Base-by-base conservation (phyloP, 345 rosid species). In the Pistacia integerrima region DNA sequence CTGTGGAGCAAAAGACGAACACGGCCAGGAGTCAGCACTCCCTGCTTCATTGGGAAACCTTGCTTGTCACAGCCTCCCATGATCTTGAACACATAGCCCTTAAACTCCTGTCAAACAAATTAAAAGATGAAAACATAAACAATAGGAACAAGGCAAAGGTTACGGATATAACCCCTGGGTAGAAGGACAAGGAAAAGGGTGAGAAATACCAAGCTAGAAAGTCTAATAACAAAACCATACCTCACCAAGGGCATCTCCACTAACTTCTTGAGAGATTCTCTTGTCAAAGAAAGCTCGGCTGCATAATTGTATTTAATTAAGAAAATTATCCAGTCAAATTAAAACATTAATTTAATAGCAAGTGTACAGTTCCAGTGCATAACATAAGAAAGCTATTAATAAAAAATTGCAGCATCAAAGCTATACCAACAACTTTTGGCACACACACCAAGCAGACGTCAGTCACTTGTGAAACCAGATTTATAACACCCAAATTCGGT, bases 61-160 rank as follows among this genome's bases (percentile, higher is more conserved):
- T 93, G 98, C 83, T 92, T 92, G 90, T 92, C 97, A 30, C 95
- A 93, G 28, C 98, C 98, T 74, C 94, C 97, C 98, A 77, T 93
- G 83, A 89, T 93, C 84, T 92, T 92, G 81, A 92, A 93, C 8
- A 93, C 86, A 52, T 93, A 93, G 1, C 98, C 97, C 78, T 85
- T 93, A 80, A 93, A 92, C 77, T 93, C 94, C 98, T 93, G 70
- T 59, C 55, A 2, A 46, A 69, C 17, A 70, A 33, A 77, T 25
- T 30, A 17, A 55, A 64, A 70, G 11, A 9, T 18, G 16, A 41
- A 41, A 41, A 10, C 49, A 22, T 63, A 12, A 54, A 54, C 52
- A 18, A 11, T 8, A 20, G 18, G 3, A 41, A 13, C 20, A 48
- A 18, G 4, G 38, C 57, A 48, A 25, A 22, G 25, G 10, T 4